Conservation (phyloP, 805 yeast species). For the Debaryomyces maramus region DNA sequence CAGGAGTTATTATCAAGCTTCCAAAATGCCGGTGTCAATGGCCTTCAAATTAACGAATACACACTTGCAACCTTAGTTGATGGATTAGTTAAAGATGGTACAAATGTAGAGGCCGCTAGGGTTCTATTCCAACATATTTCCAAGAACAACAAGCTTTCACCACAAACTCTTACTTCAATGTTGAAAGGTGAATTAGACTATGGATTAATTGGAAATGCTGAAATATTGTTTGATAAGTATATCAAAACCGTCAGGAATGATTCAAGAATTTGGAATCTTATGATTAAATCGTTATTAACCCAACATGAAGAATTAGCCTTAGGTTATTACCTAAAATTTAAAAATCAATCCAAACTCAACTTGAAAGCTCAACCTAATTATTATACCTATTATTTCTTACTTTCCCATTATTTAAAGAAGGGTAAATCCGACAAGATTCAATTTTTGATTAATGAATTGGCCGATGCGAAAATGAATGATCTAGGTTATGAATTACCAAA, state of each 20-base stretch:
- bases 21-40: constrained; percentile 20
- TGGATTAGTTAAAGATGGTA: constrained; percentile 50
- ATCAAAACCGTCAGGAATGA: constrained; percentile 33
- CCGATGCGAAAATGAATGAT: constrained; percentile 21
- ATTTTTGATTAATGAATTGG: constrained; percentile 40
- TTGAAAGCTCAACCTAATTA: constrained; percentile 41
- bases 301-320: constrained; percentile 41
- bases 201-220: constrained; percentile 37
- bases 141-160: constrained; percentile 28
- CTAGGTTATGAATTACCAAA: constrained; percentile 44
- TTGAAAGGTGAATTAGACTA: constrained; percentile 45
- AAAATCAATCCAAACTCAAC: constrained; percentile 19
- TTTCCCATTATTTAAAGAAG: constrained; percentile 36
- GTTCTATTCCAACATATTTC: constrained; percentile 45
- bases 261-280: constrained; percentile 45
- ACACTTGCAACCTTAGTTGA: constrained; percentile 55
- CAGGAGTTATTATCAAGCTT: constrained; percentile 43
- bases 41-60: constrained; percentile 35
- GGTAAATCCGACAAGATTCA: constrained; percentile 33
- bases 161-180: constrained; percentile 46
- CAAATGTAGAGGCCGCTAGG: constrained; percentile 53
- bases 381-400: constrained; percentile 50
- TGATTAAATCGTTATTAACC: constrained; percentile 30
- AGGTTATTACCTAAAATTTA: constrained; percentile 38
- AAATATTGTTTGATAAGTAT: constrained; percentile 34